These are phyloP conservation scores for Abrus precatorius DNA, from an alignment of 306 rosid genomes.

Conservation along the genomic window DNA sequence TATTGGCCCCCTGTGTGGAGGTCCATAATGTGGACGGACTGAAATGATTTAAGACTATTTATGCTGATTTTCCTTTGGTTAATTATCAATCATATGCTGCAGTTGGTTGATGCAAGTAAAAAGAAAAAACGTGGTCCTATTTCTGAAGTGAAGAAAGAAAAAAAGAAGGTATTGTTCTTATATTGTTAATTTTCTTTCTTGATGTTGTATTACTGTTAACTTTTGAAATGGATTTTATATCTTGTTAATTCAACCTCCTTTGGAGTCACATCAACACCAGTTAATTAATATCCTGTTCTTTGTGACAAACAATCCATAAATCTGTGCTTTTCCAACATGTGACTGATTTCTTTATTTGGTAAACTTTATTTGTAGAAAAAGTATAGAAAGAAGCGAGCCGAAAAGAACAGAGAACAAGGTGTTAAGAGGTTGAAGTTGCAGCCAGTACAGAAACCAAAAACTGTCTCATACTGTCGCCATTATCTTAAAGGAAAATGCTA, in stretches of 20 bases:
- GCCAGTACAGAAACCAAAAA: slow-evolving; percentile 63
- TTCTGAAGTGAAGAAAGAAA: slow-evolving; percentile 67
- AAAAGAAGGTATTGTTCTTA: slow-evolving; percentile 62
- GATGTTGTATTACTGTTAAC: slow-evolving; percentile 21
- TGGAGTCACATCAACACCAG: slow-evolving; percentile 12
- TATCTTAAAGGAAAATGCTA: slow-evolving; percentile 75
- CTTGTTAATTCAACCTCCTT: slow-evolving; percentile 21
- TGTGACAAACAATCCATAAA: slow-evolving; percentile 13
- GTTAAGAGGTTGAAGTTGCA: slow-evolving; percentile 74
- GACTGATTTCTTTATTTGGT: slow-evolving; percentile 32
- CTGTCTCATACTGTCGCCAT: slow-evolving; percentile 72
- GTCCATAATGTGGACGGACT: background rate
- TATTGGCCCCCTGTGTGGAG: background rate
- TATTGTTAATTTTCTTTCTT: slow-evolving; percentile 31
- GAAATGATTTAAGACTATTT: background rate
- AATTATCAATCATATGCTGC: slow-evolving; percentile 50
- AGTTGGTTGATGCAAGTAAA: slow-evolving; percentile 43
- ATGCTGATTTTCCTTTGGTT: slow-evolving; percentile 24
- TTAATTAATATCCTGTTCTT: slow-evolving; percentile 36
- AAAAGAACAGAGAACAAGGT: slow-evolving; percentile 76
- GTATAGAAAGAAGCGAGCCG: slow-evolving; percentile 69
- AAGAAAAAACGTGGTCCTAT: slow-evolving; percentile 70
- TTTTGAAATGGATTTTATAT: slow-evolving; percentile 13
- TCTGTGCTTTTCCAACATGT: slow-evolving; percentile 27
- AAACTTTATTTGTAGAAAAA: slow-evolving; percentile 55